Conservation (phyloP, 345 rosid species). For the Cardamine resedifolia region DNA sequence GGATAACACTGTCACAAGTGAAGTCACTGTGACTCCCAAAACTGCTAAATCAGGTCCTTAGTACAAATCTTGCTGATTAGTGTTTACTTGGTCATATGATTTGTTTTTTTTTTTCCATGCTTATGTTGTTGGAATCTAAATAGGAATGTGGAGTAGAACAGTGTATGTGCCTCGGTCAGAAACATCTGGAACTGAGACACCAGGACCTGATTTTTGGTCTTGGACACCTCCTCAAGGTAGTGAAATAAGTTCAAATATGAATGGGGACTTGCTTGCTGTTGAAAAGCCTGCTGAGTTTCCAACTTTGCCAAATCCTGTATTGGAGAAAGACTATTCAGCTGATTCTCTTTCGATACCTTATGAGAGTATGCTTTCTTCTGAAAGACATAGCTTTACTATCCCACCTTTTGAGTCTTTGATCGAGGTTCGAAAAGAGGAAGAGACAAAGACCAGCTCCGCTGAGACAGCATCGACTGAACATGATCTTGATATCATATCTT, state of each 20-base stretch:
- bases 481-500: constrained; percentile 49
- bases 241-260: constrained; percentile 29
- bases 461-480: constrained; percentile 44
- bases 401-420: constrained; percentile 71
- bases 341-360: constrained; percentile 69
- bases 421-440: constrained; percentile 48
- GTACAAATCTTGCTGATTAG: background rate
- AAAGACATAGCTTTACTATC: constrained; percentile 43
- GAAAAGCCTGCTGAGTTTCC: constrained; percentile 39
- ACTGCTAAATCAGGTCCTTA: constrained; percentile 21
- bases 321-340: constrained; percentile 55
- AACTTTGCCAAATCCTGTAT: constrained; percentile 41
- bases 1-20: background rate
- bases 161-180: constrained; percentile 46
- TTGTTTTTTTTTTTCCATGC: background rate
- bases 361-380: constrained; percentile 57
- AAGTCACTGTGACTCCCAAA: background rate
- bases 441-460: constrained; percentile 35
- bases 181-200: constrained; percentile 51
- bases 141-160: constrained; percentile 45
- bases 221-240: constrained; percentile 68
- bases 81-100: background rate
- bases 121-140: constrained; percentile 10
- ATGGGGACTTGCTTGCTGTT: constrained; percentile 30
- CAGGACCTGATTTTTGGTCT: constrained; percentile 97